Conservation (phyloP, 768 basidiomycete species). For the Pulveroboletus sp. region DNA sequence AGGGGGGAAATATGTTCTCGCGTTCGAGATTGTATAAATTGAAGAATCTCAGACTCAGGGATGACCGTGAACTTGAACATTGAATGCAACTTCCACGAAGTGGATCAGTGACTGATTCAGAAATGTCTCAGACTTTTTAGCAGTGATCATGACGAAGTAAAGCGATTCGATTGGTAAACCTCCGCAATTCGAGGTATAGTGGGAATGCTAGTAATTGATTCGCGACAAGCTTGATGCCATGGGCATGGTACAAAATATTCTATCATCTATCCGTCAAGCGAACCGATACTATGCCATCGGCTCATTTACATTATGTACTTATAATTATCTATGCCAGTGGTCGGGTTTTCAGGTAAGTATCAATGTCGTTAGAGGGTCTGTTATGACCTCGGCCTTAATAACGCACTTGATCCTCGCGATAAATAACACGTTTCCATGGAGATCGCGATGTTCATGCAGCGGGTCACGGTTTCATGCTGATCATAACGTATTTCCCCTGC, state of each 20-base stretch:
- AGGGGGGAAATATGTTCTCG: constrained; percentile 14
- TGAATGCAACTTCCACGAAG: too few species aligned
- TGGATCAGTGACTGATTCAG: too few species aligned
- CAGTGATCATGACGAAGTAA: constrained; percentile 6
- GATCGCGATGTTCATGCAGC: background rate
- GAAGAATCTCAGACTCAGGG: constrained; percentile 24
- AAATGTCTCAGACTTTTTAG: constrained; percentile 20
- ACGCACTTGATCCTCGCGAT: background rate
- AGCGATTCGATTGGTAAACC: constrained; percentile 9
- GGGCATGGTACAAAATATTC: too few species aligned
- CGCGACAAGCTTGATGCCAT: background rate
- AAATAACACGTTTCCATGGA: background rate
- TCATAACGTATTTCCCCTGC: background rate
- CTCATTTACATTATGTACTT: too few species aligned
- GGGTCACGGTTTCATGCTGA: background rate
- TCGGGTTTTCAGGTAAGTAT: background rate
- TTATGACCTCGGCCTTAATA: background rate
- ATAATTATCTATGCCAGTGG: background rate
- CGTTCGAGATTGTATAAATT: constrained; percentile 26
- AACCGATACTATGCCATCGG: too few species aligned
- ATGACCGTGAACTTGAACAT: background rate
- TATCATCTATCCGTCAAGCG: too few species aligned
- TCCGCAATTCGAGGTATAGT: constrained; percentile 7
- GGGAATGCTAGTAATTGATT: too few species aligned
- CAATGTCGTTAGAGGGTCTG: too few species aligned